Base-by-base conservation (phyloP, 1,139 yeast genomes). In the Blastobotrys ciferrii region DNA sequence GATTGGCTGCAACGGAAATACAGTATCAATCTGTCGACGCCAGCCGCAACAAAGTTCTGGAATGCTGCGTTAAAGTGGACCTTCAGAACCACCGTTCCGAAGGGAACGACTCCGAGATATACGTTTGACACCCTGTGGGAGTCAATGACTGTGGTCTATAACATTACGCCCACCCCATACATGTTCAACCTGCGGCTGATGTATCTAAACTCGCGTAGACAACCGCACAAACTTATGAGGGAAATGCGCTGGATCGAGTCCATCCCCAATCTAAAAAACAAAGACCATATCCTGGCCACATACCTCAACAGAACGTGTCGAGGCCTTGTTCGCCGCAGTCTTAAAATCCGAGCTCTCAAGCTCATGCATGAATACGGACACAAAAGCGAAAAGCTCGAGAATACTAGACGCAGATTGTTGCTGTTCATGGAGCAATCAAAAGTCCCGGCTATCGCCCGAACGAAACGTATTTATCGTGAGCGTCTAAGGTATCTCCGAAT, bases 51-150 rank as follows among this genome's bases (percentile, higher is more conserved):
- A 19, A 43, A 47, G 15, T 51, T 60, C 39, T 68, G 71, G 71
- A 52, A 48, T 6, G 48, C 55, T 4, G 49, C 59, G 17, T 51
- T 68, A 40, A 55, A 61, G 30, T 64, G 66, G 59, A 54, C 60
- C 4, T 55, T 53, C 14, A 47, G 49, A 14, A 56, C 60, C 15
- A 53, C 58, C 2, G 54, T 55, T 45, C 66, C 66, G 5, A 50
- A 54, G n/a, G 63, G 61, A 6, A 47, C 43, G 31, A 54, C 61
- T 18, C 55, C 60, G 1, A 36, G 47, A 5, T 47, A 43, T 18
- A 48, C 55, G 18, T 61, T 65, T 47, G 61, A 55, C 20, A 49
- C 52, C 7, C 46, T 64, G 18, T 68, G 70, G 70, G 20, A 31
- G 1, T 38, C 46, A 2, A 50, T 58, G 37, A 42, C 50, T 2